phyloP scores from a whole-genome alignment of 345 rosid species.

The Microcos paniculata region DNA sequence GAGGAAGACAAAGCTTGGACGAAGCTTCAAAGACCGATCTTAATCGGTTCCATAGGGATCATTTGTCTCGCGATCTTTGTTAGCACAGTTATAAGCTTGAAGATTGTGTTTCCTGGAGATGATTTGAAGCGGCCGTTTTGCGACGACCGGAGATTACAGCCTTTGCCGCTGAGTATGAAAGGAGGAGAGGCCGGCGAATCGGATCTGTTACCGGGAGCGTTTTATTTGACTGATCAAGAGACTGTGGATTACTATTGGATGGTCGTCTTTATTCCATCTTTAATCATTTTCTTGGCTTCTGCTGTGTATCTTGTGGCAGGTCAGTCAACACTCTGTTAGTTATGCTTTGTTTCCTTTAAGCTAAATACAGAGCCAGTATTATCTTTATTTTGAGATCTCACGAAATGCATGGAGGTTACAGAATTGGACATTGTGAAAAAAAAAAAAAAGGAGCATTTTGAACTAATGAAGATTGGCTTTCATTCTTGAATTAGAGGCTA shows the following conservation, averaged over 20 bases:
- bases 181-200: constrained; percentile 47
- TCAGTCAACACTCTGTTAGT: constrained; percentile 15
- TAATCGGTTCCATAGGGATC: constrained; percentile 27
- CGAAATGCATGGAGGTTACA: not conserved
- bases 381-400: not conserved
- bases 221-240: constrained; percentile 87
- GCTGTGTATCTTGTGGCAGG: constrained; percentile 76
- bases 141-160: constrained; percentile 52
- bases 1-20: constrained; percentile 81
- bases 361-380: not conserved
- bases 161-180: constrained; percentile 47
- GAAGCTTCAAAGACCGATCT: constrained; percentile 62
- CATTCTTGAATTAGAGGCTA: not conserved
- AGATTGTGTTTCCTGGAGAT: constrained; percentile 68
- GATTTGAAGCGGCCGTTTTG: constrained; percentile 70
- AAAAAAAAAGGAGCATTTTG: not conserved
- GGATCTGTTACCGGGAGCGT: constrained; percentile 64
- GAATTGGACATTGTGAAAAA: not conserved
- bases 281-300: constrained; percentile 60
- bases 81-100: constrained; percentile 70
- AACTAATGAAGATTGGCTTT: not conserved
- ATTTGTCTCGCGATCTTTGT: constrained; percentile 45
- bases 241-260: constrained; percentile 89
- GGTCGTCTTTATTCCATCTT: constrained; percentile 74
- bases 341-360: not conserved